Base-by-base conservation (phyloP, 2,329 filamentous ascomycete genomes). In the Exophiala calicioides region DNA sequence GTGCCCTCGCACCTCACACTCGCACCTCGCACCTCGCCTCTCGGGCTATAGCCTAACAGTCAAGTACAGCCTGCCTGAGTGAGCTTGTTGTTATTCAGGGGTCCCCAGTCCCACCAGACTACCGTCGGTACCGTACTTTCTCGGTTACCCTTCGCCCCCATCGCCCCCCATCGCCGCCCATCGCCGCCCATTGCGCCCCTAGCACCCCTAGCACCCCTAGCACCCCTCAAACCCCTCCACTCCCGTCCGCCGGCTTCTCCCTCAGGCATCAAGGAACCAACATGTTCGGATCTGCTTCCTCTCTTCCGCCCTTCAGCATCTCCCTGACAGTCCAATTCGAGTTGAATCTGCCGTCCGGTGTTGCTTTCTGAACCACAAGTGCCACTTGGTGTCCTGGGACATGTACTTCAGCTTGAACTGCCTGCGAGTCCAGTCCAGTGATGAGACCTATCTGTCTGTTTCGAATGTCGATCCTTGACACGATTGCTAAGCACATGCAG, bases 361-460 rank as follows among this genome's bases (percentile, higher is more conserved):
- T 52, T 12, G 52, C 52, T 36, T 49, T 55, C 23, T 43, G 48
- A 21, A 52, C n/a, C n/a, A 52, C 40, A 6, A 55, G 44, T 27
- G 45, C 52, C 13, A 55, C 35, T 36, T 32, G 44, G 16, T 35
- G 20, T 18, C 42, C 48, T 20, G 40, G 33, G 16, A 26, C 32
- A 42, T 36, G 43, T 30, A 32, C 32, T 8, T 46, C n/a, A n/a
- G n/a, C n/a, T n/a, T n/a, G 13, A 32, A 47, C 24, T 23, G 26
- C 41, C 5, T 41, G 44, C 29, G 35, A n/a, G 10, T 27, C 24
- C 10, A 34, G 30, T 39, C 36, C 44, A 30, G 32, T 41, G 15
- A 39, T 30, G 9, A 55, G 36, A 35, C 15, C 23, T 27, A 55
- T 40, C 35, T 47, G 39, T 36, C 45, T 34, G 16, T 34, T 31